A percentile compares a stretch with the other conserved stretches of the same genome.
Evolutionary conservation across 2,329 filamentous ascomycete species (phyloP).

Genomic region (Cercospora sp.): DNA sequence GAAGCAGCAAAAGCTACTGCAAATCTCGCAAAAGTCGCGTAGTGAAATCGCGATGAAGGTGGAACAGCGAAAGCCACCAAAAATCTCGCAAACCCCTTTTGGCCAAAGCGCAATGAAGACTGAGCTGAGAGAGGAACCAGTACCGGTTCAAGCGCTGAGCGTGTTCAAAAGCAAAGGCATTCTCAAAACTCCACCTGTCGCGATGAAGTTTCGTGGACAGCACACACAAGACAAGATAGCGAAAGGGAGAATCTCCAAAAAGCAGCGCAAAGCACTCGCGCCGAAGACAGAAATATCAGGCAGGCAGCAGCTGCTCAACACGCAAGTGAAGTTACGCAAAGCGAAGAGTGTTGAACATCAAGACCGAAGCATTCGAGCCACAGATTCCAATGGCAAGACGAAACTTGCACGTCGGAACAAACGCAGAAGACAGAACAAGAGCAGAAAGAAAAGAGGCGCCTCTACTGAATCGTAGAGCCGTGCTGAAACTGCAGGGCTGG

Average conservation of each 20-base stretch:
- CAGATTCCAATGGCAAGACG: neutral
- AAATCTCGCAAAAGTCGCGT: neutral
- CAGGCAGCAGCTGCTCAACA: neutral
- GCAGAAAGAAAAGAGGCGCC: neutral
- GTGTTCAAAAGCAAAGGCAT: neutral
- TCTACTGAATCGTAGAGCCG: neutral
- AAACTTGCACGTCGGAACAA: neutral
- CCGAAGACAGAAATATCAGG: neutral
- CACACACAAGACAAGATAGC: neutral
- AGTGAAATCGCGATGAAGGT: neutral
- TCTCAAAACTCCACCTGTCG: neutral
- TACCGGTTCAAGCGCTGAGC: neutral
- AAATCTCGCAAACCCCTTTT: neutral
- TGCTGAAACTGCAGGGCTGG: neutral
- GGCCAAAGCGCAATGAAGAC: neutral
- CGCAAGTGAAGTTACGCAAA: neutral
- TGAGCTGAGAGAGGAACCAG: neutral
- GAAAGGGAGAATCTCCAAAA: neutral
- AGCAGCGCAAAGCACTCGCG: neutral
- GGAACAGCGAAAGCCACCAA: neutral
- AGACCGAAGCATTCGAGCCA: neutral
- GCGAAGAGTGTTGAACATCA: neutral
- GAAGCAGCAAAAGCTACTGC: neutral
- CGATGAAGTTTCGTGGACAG: neutral
- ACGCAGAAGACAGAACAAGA: neutral